Conservation (phyloP, 164 flowering plant genomes). For the Berberis vulgaris region DNA sequence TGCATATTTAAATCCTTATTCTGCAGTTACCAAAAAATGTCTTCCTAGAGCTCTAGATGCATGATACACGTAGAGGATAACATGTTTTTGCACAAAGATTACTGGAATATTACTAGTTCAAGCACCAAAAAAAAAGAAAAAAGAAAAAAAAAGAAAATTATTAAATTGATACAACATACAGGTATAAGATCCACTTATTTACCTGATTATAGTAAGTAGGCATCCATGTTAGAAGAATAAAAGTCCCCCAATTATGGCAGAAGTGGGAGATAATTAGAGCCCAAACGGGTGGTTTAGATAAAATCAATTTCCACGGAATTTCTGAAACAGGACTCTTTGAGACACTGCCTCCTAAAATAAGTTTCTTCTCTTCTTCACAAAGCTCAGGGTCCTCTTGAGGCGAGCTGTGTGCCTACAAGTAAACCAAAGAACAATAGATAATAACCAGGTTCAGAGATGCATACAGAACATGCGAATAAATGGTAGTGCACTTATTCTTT, state of each 20-base stretch:
- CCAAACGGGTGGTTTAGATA: conserved; percentile 95
- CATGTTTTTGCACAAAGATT: no score
- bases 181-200: neutral
- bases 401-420: conserved; percentile 71
- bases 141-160: no score
- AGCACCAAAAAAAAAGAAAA: no score
- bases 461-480: neutral
- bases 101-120: no score
- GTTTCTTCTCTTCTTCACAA: conserved; percentile 47
- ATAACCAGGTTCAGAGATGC: neutral
- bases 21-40: no score
- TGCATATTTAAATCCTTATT: no score
- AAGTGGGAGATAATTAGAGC: conserved; percentile 96
- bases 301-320: conserved; percentile 91
- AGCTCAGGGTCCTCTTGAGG: conserved; percentile 83
- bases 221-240: conserved; percentile 99
- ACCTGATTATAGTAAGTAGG: conserved; percentile 99
- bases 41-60: no score
- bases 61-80: no score
- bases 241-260: conserved; percentile 99
- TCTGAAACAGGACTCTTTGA: conserved; percentile 73
- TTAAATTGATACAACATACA: no score
- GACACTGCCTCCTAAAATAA: conserved; percentile 56
- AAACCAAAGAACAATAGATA: conserved; percentile 3
- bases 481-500: no score